These are phyloP conservation scores for Schizosaccharomyces versatilis DNA, from an alignment of 1,139 yeast species.

Conservation along the genomic window DNA sequence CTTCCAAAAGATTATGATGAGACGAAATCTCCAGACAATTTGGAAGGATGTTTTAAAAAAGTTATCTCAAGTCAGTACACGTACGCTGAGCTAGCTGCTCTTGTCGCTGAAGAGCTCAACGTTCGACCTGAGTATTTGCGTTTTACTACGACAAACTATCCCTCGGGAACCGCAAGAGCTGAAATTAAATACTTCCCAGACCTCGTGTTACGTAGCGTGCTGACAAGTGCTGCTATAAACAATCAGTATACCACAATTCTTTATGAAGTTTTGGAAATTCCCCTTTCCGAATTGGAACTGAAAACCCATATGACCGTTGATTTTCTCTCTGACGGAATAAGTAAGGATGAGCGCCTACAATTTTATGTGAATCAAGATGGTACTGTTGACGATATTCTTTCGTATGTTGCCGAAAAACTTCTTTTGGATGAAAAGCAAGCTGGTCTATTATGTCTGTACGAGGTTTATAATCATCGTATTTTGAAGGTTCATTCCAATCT, in stretches of 20 bases:
- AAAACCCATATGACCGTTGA: conserved; percentile 34
- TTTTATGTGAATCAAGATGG: conserved; percentile 45
- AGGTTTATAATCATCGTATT: conserved; percentile 21
- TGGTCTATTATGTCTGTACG: conserved; percentile 37
- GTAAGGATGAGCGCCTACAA: conserved; percentile 39
- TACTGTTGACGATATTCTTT: conserved; percentile 34
- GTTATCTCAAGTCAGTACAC: conserved; percentile 22
- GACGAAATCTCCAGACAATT: not conserved
- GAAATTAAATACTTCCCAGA: not conserved
- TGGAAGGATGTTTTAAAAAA: not conserved
- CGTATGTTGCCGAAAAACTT: conserved; percentile 34
- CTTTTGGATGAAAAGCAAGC: conserved; percentile 30
- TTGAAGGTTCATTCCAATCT: conserved; percentile 15
- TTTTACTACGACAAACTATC: not conserved
- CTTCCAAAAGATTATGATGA: not conserved
- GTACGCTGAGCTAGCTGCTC: conserved; percentile 20
- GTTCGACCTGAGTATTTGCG: conserved; percentile 21
- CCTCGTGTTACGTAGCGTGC: not conserved
- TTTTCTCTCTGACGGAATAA: conserved; percentile 20
- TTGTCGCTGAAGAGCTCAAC: conserved; percentile 16
- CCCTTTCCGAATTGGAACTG: conserved; percentile 55
- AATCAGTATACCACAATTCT: conserved; percentile 15
- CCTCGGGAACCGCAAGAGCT: not conserved
- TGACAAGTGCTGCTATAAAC: not conserved
- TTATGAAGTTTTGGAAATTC: conserved; percentile 56